Base-by-base conservation (phyloP, 192 early-diverging fungal species). In the Tieghemiomyces parasiticus region DNA sequence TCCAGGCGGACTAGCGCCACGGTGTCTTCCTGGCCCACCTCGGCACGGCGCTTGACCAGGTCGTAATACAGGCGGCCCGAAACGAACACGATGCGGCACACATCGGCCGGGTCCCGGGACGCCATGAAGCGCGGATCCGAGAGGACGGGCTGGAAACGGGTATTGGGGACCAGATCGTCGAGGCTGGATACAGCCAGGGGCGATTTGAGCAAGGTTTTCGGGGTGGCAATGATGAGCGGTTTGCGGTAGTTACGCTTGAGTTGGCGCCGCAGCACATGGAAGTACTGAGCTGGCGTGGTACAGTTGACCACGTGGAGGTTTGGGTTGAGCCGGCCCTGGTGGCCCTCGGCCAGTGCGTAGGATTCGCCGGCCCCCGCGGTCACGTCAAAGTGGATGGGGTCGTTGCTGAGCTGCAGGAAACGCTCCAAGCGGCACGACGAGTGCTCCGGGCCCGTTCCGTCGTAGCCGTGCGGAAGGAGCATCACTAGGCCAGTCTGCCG, bases 401-500 rank as follows among this genome's bases (percentile, higher is more conserved):
- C 83, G 64, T 88, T 85, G 65, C 87, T 88, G 63, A 97, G 74
- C 84, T 96, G 93, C 61, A 97, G 71, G 78, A 93, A 97, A 20
- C 95, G 81, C 72, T 97, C 95, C 20, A 95, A 78, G n/a, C 91
- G 77, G 66, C 82, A 81, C 24, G 86, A 89, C 22, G 84, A 87
- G 68, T 97, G 95, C 72, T 97, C 95, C 16, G 95, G 93, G 0
- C 95, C 95, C 4, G 88, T 89, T 53, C 92, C 92, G 65, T 95
- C 93, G 62, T 90, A 95, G 16, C 95, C 95, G 62, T 94, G 92
- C 20, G 95, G 95, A 20, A 97, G 70, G 20, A 95, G 66, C 90
- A 97, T 88, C 3, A 92, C 90, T 42, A 97, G 61, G 0, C 91
- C 91, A 26, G 82, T 85, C 65, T 95, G 91, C 59, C 90, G 75